Evolutionary conservation across 306 rosid species (phyloP).

Genomic region (Myrica gale): DNA sequence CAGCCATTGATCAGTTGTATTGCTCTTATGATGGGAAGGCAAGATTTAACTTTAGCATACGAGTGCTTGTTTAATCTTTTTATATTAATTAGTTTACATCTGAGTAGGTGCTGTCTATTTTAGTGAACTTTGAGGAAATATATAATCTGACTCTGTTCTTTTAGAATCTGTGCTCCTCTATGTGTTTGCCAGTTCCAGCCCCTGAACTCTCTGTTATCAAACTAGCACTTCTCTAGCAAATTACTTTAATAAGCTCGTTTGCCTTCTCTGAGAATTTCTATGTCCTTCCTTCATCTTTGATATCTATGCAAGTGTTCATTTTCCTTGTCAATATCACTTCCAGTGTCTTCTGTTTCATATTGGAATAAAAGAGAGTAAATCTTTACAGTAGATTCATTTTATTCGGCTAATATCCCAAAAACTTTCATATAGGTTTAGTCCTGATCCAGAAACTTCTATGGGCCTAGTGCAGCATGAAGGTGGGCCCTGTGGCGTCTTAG

Average conservation of each 20-base stretch:
- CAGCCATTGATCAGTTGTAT: neutral
- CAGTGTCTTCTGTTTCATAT: neutral
- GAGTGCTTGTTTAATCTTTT: no score
- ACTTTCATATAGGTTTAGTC: constrained; percentile 44
- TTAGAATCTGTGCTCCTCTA: neutral
- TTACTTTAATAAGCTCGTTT: neutral
- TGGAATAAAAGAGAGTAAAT: neutral
- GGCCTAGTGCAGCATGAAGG: constrained; percentile 99
- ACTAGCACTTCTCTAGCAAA: neutral
- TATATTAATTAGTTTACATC: neutral
- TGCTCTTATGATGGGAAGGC: neutral
- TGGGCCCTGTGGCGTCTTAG: constrained; percentile 99
- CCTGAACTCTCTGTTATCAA: neutral
- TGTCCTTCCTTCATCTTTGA: neutral
- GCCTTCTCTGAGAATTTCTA: neutral
- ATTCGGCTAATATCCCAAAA: constrained; percentile 34
- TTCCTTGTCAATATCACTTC: neutral
- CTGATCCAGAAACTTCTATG: constrained; percentile 84
- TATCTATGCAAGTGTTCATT: neutral
- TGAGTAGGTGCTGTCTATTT: neutral
- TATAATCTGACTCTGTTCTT: neutral
- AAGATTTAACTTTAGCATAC: constrained; percentile 6
- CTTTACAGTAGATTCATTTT: constrained; percentile 21
- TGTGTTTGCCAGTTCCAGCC: neutral
- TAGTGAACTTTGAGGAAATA: neutral